Evolutionary conservation across 176 grass and related monocot genomes (phyloP).

Genomic region (Rhynchospora breviuscula): DNA sequence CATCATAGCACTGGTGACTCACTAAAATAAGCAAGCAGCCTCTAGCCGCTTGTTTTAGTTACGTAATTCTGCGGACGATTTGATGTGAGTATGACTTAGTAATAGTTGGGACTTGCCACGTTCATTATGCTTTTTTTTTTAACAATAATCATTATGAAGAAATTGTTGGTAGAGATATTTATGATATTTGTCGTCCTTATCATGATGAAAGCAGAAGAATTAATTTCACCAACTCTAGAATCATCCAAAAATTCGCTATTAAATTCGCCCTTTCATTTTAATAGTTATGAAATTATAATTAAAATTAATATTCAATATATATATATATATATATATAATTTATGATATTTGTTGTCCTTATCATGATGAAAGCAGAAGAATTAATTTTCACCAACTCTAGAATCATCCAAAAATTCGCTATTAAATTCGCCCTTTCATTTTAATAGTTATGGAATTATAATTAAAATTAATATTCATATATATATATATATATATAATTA

Average conservation of each 20-base stretch:
- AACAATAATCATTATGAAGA: neutral
- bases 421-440: neutral
- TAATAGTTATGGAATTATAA: too few species aligned
- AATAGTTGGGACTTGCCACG: neutral
- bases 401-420: neutral
- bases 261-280: neutral
- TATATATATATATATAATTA: too few species aligned
- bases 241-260: neutral
- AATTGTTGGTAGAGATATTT: neutral
- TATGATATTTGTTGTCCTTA: neutral
- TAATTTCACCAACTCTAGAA: neutral
- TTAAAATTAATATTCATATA: too few species aligned
- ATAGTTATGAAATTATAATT: too few species aligned
- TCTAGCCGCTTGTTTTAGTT: neutral
- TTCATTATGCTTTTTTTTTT: too few species aligned
- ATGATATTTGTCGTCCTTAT: neutral
- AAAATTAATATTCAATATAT: too few species aligned
- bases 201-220: neutral
- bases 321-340: too few species aligned
- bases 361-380: neutral
- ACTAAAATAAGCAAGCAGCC: neutral
- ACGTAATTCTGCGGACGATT: neutral
- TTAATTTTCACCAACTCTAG: neutral
- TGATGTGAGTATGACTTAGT: neutral
- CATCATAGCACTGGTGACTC: neutral